These are phyloP conservation scores for Berberis thunbergii DNA, from an alignment of 164 flowering plant species.

Conservation along the genomic window DNA sequence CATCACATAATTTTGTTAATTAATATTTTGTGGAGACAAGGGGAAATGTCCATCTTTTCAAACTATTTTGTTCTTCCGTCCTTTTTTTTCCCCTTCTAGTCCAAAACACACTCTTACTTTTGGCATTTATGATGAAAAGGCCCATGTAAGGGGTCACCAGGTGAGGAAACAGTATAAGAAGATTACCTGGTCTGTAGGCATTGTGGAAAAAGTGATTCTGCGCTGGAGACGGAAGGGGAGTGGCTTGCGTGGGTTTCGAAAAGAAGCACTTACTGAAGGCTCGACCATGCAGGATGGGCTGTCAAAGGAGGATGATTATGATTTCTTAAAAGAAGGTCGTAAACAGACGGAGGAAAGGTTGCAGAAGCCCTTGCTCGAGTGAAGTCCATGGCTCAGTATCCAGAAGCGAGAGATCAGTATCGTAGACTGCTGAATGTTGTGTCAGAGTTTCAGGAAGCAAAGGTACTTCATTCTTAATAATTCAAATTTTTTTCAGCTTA, in stretches of 20 bases:
- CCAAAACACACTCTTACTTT: no score
- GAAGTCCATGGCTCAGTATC: slow-evolving; percentile 91
- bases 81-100: no score
- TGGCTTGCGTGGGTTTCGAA: slow-evolving; percentile 79
- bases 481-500: neutral
- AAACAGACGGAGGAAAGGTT: slow-evolving; percentile 75
- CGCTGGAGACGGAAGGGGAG: slow-evolving; percentile 96
- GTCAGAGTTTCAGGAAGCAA: slow-evolving; percentile 49
- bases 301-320: slow-evolving; percentile 76
- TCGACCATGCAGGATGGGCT: slow-evolving; percentile 21
- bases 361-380: slow-evolving; percentile 87
- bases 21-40: no score
- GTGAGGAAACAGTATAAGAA: slow-evolving; percentile 70
- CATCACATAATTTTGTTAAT: no score
- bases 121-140: slow-evolving; percentile 29
- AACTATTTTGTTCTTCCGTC: no score
- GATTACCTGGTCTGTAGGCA: slow-evolving; percentile 90
- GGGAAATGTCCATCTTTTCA: no score
- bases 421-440: slow-evolving; percentile 70
- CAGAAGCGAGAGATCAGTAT: slow-evolving; percentile 91
- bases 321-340: slow-evolving; percentile 86
- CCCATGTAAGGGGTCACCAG: slow-evolving; percentile 95
- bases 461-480: slow-evolving; percentile 32
- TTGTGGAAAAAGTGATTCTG: slow-evolving; percentile 80
- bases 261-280: slow-evolving; percentile 40